These are phyloP conservation scores for Quercus alba DNA, from an alignment of 306 rosid species.

Conservation along the genomic window DNA sequence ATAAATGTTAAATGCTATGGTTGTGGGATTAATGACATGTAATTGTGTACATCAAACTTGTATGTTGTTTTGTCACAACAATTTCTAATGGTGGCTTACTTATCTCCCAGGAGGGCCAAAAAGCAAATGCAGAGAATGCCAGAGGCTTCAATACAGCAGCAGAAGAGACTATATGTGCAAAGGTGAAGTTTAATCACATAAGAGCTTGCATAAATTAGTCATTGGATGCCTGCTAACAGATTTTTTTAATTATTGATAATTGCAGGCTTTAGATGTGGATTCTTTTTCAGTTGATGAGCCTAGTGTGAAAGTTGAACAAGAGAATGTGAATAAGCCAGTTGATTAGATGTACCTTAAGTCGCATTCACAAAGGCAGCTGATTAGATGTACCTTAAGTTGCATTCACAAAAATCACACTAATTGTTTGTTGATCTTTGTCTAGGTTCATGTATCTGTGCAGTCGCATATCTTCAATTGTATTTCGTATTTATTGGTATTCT, in stretches of 20 bases:
- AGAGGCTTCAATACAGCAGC: conserved; percentile 41
- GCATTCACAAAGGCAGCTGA: conserved; percentile 29
- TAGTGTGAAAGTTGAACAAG: conserved; percentile 56
- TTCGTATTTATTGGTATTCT: neutral
- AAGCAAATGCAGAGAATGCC: conserved; percentile 46
- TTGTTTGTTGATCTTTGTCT: conserved; percentile 14
- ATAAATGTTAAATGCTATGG: neutral
- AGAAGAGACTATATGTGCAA: conserved; percentile 44
- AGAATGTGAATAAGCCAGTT: conserved; percentile 44
- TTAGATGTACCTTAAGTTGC: conserved; percentile 32
- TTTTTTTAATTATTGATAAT: conserved; percentile 10
- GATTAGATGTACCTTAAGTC: conserved; percentile 37
- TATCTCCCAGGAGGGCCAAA: conserved; percentile 38
- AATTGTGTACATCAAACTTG: neutral
- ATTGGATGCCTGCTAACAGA: neutral
- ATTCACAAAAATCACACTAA: neutral
- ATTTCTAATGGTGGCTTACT: conserved; percentile 17
- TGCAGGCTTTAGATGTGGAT: conserved; percentile 63
- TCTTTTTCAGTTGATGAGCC: conserved; percentile 51
- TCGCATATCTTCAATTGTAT: neutral
- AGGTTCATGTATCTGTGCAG: conserved; percentile 16
- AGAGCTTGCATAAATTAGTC: conserved; percentile 1
- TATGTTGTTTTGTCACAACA: neutral
- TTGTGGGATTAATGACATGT: too few relatives aligned
- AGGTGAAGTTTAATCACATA: conserved; percentile 44